Conservation (phyloP, 345 rosid species). For the Geranium rotundifolium region DNA sequence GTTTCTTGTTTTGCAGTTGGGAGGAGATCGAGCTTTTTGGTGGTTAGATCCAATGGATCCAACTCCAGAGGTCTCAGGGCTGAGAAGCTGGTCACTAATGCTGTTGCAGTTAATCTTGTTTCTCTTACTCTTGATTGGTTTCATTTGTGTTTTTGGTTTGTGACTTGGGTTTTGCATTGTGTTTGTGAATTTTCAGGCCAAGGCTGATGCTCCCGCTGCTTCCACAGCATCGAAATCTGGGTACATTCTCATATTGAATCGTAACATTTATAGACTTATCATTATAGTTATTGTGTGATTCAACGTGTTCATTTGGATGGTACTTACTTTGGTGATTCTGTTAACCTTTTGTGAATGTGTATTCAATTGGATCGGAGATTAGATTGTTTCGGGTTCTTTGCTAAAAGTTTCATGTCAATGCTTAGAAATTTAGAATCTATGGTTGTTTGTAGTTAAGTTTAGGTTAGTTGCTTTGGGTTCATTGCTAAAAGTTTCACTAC, state of each 20-base stretch:
- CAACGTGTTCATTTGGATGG: no score
- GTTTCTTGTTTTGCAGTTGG: not conserved
- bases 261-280: not conserved
- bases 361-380: no score
- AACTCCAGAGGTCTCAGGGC: conserved; percentile 21
- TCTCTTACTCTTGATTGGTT: not conserved
- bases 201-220: conserved; percentile 39
- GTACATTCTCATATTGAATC: conserved; percentile 23
- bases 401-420: no score
- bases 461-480: no score
- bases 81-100: conserved; percentile 47
- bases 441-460: no score
- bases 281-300: not conserved
- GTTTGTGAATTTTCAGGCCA: conserved; percentile 29
- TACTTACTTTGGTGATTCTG: no score
- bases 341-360: no score
- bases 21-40: not conserved
- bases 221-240: conserved; percentile 54
- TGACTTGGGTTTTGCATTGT: no score
- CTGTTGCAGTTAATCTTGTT: conserved; percentile 50
- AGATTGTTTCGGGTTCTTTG: no score
- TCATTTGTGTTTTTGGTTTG: no score
- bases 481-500: no score
- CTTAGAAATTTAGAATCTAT: no score
- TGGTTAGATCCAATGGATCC: not conserved